Evolutionary conservation across 768 basidiomycete species (phyloP), one percentile per base, ranked within the genome.

Genomic region (Auriscalpium microsporum): DNA sequence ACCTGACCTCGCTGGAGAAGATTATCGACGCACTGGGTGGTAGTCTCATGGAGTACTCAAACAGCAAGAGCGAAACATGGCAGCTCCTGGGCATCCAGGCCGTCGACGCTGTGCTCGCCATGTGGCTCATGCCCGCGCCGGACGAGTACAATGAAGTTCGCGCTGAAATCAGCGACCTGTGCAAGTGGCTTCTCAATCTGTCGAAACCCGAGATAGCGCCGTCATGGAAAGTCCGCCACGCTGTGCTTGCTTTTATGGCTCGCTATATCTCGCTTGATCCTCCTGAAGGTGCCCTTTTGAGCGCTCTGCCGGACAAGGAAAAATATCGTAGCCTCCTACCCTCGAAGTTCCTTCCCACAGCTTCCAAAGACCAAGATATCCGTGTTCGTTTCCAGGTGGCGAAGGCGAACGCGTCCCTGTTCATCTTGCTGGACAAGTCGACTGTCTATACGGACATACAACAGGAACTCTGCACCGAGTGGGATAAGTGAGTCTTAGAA

Each of bases 331-430:
- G 10, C 33, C 38, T 56, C 53, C 46, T 61, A 57, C 79, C 85
- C 11, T 64, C 75, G 52, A 57, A 60, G 61, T 65, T 82, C 35
- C 73, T 90, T 36, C 79, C 80, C 10, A 65, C 66, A 28, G 61
- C 90, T 62, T 77, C 76, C 19, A 64, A 69, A n/a, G 89, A 98
- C 67, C 69, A 73, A 42, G 94, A 98, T 65, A 82, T 88, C 17
- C 81, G 93, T 35, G 87, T 96, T 47, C 83, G 95, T 14, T 87
- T 93, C 65, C 83, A 89, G 34, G 79, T 78, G 1, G 86, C 86
- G 1, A 71, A 75, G 13, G 68, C 79, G n/a, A 82, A 75, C 52
- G 78, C 83, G 34, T 73, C 74, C 8, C 65, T 89, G 23, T 83
- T 90, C 61, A 72, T 77, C 3, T 28, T 28, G 28, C 28, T 28